These are phyloP conservation scores for Rosellinia necatrix DNA, from an alignment of 2,329 filamentous ascomycete genomes.

Conservation along the genomic window DNA sequence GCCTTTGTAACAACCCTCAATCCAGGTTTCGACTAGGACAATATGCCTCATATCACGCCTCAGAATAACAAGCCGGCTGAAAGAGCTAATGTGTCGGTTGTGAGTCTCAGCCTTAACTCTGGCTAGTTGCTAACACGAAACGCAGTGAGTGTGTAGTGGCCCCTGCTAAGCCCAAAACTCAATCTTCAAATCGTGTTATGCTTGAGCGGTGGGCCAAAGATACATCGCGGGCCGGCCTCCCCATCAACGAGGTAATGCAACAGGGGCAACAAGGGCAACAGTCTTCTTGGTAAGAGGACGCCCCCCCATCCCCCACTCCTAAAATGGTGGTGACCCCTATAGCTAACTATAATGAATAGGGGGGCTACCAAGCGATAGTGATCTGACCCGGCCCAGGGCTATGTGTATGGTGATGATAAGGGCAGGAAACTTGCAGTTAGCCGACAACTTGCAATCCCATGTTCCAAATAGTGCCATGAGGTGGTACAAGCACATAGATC, in stretches of 20 bases:
- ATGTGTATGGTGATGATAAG: constrained; percentile 32
- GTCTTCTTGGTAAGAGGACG: constrained; percentile 27
- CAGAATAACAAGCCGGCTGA: constrained; percentile 23
- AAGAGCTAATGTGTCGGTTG: constrained; percentile 29
- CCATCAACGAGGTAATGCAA: constrained; percentile 36
- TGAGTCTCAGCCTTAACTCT: constrained; percentile 10
- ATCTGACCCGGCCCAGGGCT: background rate
- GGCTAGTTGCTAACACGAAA: constrained; percentile 28
- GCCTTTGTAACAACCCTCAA: constrained; percentile 5
- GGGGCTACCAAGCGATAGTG: constrained; percentile 25
- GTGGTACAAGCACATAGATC: constrained; percentile 14
- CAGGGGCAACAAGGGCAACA: no score
- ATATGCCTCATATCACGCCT: constrained; percentile 36
- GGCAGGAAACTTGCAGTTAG: constrained; percentile 12
- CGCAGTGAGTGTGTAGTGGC: constrained; percentile 27
- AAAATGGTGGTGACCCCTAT: background rate
- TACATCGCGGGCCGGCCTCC: constrained; percentile 32
- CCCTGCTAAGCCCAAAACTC: constrained; percentile 7
- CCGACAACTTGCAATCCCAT: constrained; percentile 13
- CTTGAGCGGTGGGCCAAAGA: constrained; percentile 35
- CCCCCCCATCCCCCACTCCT: background rate
- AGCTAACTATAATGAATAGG: constrained; percentile 28
- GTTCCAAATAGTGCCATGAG: constrained; percentile 23
- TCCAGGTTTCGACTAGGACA: background rate
- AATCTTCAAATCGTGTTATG: constrained; percentile 27